Evolutionary conservation across 208 protist species (phyloP).

Genomic region (Naegleria lovaniensis): DNA sequence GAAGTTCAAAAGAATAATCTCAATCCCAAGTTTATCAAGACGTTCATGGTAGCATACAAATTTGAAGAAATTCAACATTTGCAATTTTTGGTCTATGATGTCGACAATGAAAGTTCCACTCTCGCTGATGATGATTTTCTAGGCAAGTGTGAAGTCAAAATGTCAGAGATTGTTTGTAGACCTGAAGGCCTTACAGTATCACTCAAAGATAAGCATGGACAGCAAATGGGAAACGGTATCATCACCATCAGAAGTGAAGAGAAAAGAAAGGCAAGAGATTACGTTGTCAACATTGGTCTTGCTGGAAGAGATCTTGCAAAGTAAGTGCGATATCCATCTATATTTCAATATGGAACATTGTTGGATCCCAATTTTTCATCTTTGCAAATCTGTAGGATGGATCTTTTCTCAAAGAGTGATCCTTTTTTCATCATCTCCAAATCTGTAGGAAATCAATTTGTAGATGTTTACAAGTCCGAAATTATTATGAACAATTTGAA

Average conservation of each 20-base stretch:
- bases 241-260: neutral
- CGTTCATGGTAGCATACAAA: neutral
- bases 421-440: neutral
- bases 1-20: neutral
- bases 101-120: neutral
- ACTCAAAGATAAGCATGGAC: neutral
- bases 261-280: neutral
- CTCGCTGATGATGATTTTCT: neutral
- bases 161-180: neutral
- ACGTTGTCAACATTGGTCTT: neutral
- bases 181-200: neutral
- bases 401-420: constrained; percentile 11
- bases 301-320: neutral
- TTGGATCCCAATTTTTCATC: no score
- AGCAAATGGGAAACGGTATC: neutral
- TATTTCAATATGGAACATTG: no score
- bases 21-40: neutral
- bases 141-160: neutral
- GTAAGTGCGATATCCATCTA: no score
- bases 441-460: neutral
- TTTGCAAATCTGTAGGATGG: no score
- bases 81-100: neutral
- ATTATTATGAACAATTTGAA: neutral
- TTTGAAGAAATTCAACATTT: constrained; percentile 10
- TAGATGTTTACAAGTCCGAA: neutral